Evolutionary conservation across 1,139 yeast species (phyloP), one percentile per base, ranked within the genome.

Genomic region (Geotrichum candidum): DNA sequence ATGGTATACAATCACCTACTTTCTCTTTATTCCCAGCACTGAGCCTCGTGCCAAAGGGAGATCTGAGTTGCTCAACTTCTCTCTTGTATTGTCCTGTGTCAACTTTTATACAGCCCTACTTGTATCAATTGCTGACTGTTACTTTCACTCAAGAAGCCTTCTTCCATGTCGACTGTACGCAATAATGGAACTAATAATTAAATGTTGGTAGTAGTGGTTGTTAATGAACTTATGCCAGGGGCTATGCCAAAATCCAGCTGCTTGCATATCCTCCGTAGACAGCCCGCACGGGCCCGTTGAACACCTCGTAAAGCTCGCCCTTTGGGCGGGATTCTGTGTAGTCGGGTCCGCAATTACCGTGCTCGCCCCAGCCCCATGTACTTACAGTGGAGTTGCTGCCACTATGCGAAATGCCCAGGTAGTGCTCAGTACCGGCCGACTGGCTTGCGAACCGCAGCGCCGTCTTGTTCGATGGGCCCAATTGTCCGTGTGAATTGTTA

Each of bases 361-460:
- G 99, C 71, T 94, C 99, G 31, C 97, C 97, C 99, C 99, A 94
- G 0, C 99, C 99, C 98, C 98, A 94, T 2, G 92, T 82, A 61
- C 71, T 77, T 0, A 89, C 85, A 5, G 67, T 64, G 10, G 9
- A 29, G 9, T 29, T 13, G 55, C 64, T 64, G 3, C 76, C 72
- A 1, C 70, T 65, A 0, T 66, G 58, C 0, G 70, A 57, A 1
- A 79, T 66, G 1, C 83, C 72, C 27, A 90, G 70, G 0, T 95
- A 96, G 72, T 94, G 99, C 70, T 94, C 99, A 70, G 96, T 90
- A 1, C 99, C 99, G 1, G 83, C 80, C 0, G 79, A 78, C 50
- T 45, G 6, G 61, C 58, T 0, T 66, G 50, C 59, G 15, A 60
- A 61, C 2, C 61, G 61, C 15, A 15, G 51, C 15, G 18, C 50